Percentiles rank a stretch among this genome's conserved stretches.
phyloP scores from a whole-genome alignment of 495 filamentous ascomycete species.

The Penicillium coffeae region DNA sequence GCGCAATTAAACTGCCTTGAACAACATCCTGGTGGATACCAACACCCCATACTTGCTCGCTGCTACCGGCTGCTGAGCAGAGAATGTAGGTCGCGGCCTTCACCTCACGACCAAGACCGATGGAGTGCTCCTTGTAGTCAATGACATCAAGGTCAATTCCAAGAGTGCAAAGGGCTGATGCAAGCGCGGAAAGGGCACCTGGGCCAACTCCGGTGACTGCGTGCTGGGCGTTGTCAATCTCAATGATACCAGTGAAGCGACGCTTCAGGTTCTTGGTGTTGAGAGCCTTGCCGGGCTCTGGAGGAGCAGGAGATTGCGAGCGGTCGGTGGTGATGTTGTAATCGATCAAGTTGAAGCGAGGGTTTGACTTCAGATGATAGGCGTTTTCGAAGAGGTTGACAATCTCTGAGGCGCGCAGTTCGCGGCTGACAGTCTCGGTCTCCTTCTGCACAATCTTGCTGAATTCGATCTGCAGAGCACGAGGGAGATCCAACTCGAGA shows the following conservation, averaged over 20 bases:
- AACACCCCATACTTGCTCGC: slow-evolving; percentile 82
- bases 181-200: slow-evolving; percentile 84
- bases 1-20: slow-evolving; percentile 84
- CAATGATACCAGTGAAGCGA: slow-evolving; percentile 81
- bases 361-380: slow-evolving; percentile 76
- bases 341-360: slow-evolving; percentile 83
- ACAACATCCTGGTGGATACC: slow-evolving; percentile 95
- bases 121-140: slow-evolving; percentile 95
- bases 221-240: slow-evolving; percentile 78
- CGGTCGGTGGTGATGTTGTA: slow-evolving; percentile 89
- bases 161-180: slow-evolving; percentile 74
- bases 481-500: slow-evolving; percentile 88
- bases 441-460: slow-evolving; percentile 76
- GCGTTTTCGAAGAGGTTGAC: slow-evolving; percentile 78
- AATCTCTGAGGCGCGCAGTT: slow-evolving; percentile 81
- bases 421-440: slow-evolving; percentile 70
- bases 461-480: slow-evolving; percentile 90
- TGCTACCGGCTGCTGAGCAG: slow-evolving; percentile 67
- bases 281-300: slow-evolving; percentile 62
- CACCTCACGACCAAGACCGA: slow-evolving; percentile 68
- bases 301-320: slow-evolving; percentile 69
- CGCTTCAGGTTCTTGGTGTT: slow-evolving; percentile 75
- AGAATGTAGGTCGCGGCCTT: slow-evolving; percentile 95
- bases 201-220: slow-evolving; percentile 76
- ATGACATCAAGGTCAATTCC: slow-evolving; percentile 87